A percentile compares a stretch with the other conserved stretches of the same genome.
Evolutionary conservation across 1,284 basidiomycete species (phyloP).

Genomic region (Chalciporus sp.): DNA sequence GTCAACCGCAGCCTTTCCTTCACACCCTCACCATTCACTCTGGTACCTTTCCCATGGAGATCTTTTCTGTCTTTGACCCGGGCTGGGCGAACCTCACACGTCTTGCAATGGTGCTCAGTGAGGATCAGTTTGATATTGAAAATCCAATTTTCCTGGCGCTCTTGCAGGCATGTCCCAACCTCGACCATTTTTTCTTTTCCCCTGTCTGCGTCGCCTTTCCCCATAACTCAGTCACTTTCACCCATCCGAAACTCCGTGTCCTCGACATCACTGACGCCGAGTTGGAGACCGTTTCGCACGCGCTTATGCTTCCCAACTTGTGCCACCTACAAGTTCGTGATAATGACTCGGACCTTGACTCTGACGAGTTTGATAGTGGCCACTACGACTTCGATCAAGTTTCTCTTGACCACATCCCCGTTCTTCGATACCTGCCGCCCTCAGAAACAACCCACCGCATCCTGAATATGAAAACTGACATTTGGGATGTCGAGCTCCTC

Average conservation of each 20-base stretch:
- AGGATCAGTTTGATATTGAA: not conserved
- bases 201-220: conserved; percentile 10
- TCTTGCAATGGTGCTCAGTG: conserved; percentile 6
- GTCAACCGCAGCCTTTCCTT: conserved; percentile 9
- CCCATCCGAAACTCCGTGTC: conserved; percentile 3
- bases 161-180: conserved; percentile 18
- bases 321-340: not conserved
- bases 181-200: conserved; percentile 14
- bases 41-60: not conserved
- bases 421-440: not conserved
- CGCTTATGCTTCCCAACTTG: not conserved
- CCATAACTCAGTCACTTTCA: not conserved
- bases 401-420: not conserved
- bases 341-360: too few species aligned
- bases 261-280: not conserved
- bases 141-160: conserved; percentile 10
- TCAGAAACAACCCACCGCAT: not conserved
- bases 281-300: not conserved
- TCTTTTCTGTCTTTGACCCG: conserved; percentile 10
- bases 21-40: conserved; percentile 11
- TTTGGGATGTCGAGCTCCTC: not conserved
- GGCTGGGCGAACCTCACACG: conserved; percentile 19
- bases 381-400: not conserved
- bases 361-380: too few species aligned
- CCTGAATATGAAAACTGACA: not conserved